These are phyloP conservation scores for Hericium erinaceus DNA, from an alignment of 768 basidiomycete species.

Conservation along the genomic window DNA sequence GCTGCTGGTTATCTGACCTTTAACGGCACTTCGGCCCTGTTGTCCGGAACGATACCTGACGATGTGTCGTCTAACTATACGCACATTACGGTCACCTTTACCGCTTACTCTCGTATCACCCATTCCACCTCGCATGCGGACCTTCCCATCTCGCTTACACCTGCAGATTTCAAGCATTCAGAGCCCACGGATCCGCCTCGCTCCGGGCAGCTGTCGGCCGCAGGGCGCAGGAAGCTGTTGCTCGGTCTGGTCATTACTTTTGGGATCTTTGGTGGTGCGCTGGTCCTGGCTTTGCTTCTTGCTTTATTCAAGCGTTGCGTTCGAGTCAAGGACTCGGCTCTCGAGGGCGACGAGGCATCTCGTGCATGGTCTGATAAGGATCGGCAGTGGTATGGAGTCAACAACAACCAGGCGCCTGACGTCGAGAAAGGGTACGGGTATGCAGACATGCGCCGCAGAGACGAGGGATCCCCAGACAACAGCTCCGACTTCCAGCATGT, in stretches of 20 bases:
- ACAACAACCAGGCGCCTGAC: slow-evolving; percentile 18
- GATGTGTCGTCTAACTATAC: slow-evolving; percentile 26
- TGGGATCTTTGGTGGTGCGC: slow-evolving; percentile 50
- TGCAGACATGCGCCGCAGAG: slow-evolving; percentile 15
- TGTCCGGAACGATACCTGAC: slow-evolving; percentile 49
- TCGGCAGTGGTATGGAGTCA: slow-evolving; percentile 59
- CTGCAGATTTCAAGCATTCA: slow-evolving; percentile 30
- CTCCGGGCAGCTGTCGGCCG: slow-evolving; percentile 28
- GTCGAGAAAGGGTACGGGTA: slow-evolving; percentile 25
- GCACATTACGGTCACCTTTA: slow-evolving; percentile 46
- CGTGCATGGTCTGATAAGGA: slow-evolving; percentile 56
- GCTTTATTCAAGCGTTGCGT: slow-evolving; percentile 48
- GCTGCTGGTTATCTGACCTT: slow-evolving; percentile 46
- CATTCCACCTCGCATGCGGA: slow-evolving; percentile 65
- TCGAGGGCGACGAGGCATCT: slow-evolving; percentile 50
- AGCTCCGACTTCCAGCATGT: neutral
- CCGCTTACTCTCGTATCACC: slow-evolving; percentile 55
- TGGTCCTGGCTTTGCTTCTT: slow-evolving; percentile 43
- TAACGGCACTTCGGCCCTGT: slow-evolving; percentile 31
- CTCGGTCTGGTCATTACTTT: slow-evolving; percentile 56
- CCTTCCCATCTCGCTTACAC: slow-evolving; percentile 40
- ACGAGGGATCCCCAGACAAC: neutral
- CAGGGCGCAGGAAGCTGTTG: slow-evolving; percentile 39
- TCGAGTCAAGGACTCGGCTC: slow-evolving; percentile 49
- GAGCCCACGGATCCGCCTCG: slow-evolving; percentile 12